phyloP scores from a whole-genome alignment of 2,329 filamentous ascomycete genomes.

The Monilinia fructicola region DNA sequence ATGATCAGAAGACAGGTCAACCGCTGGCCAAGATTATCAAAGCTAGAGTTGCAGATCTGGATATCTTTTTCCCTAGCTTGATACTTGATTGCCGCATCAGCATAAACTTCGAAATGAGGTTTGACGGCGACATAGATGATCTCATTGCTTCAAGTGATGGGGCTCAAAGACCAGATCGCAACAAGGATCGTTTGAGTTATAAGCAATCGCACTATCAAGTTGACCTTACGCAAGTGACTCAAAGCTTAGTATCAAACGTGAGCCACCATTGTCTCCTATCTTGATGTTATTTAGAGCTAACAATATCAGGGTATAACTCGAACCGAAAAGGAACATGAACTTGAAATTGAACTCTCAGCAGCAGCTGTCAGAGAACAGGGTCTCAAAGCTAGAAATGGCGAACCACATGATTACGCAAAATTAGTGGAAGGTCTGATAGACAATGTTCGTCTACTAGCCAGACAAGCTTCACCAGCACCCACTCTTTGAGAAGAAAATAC shows the following conservation, averaged over 20 bases:
- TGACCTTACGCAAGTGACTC: slow-evolving; percentile 89
- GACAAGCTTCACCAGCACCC: slow-evolving; percentile 7
- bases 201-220: slow-evolving; percentile 84
- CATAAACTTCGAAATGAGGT: slow-evolving; percentile 91
- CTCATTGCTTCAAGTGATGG: slow-evolving; percentile 47
- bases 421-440: slow-evolving; percentile 73
- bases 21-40: slow-evolving; percentile 87
- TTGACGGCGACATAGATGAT: slow-evolving; percentile 64
- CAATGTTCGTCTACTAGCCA: slow-evolving; percentile 49
- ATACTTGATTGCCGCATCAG: slow-evolving; percentile 90
- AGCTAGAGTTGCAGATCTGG: slow-evolving; percentile 81
- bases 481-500: neutral
- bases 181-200: slow-evolving; percentile 91
- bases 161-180: slow-evolving; percentile 55
- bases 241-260: slow-evolving; percentile 59
- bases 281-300: slow-evolving; percentile 12
- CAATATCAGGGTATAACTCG: slow-evolving; percentile 31
- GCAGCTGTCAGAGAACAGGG: slow-evolving; percentile 65
- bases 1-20: slow-evolving; percentile 68
- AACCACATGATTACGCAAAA: slow-evolving; percentile 60
- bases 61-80: slow-evolving; percentile 74
- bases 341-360: slow-evolving; percentile 75
- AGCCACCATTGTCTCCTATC: slow-evolving; percentile 23
- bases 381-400: slow-evolving; percentile 50
- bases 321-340: slow-evolving; percentile 69